Base-by-base conservation (phyloP, 371 early-diverging fungal species). In the Mortierella sp. region DNA sequence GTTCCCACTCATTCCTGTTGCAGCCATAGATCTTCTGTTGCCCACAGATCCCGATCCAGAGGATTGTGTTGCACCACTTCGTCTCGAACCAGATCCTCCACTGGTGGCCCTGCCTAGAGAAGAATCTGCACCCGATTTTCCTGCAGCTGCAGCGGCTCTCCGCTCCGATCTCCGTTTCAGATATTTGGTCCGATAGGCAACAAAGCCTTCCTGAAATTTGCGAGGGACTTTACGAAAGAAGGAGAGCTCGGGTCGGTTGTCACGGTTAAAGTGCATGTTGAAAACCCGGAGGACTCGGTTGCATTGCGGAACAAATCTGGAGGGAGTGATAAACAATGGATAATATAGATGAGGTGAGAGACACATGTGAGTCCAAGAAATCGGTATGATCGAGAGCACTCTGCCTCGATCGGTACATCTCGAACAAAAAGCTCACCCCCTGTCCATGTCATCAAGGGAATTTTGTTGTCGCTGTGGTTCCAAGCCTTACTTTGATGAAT, bases 241-340 rank as follows among this genome's bases (percentile, higher is more conserved):
- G 7, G 84, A 80, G 15, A 92, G 60, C 46, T 86, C 85, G 21
- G 86, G 89, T 11, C 72, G 64, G 44, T 80, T 80, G 60, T 85
- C 85, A 4, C 81, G 82, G 63, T 88, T 88, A 66, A 91, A 91
- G 56, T 88, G 85, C 70, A 92, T 81, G 61, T 92, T 91, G 76
- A 90, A 92, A n/a, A 87, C 83, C 25, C 82, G 72, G n/a, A 92
- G 81, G 19, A 89, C 87, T 47, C 87, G 84, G 62, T 92, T 92
- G 61, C 89, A 89, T 48, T 90, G 91, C 28, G 88, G 86, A 12
- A 90, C 87, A 77, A 88, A 91, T 75, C 91, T 91, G n/a, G n/a
- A n/a, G n/a, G n/a, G n/a, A n/a, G 72, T 12, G 43, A n/a, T 25
- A 5, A 4, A 29, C 43, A 21, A 25, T 11, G 37, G 50, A 21